Conservation (phyloP, 441 rosid genomes). For the Bocquillonia castaneifolia region DNA sequence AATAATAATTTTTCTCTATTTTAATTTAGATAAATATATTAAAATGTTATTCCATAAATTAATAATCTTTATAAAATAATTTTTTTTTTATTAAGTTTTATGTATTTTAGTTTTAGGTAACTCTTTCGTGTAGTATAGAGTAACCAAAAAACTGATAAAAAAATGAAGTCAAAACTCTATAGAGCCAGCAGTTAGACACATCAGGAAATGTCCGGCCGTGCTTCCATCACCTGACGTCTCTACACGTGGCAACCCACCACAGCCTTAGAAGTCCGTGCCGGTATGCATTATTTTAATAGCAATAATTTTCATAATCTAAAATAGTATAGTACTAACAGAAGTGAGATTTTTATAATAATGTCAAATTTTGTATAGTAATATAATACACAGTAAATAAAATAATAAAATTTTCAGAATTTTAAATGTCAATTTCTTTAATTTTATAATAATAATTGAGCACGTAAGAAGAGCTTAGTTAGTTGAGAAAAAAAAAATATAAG, state of each 20-base stretch:
- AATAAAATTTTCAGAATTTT: not conserved
- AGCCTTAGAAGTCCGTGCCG: conserved; percentile 31
- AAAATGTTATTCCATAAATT: too few species aligned
- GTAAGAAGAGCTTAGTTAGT: conserved; percentile 24
- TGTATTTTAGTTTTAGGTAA: too few species aligned
- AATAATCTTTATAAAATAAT: too few species aligned
- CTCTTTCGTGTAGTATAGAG: too few species aligned
- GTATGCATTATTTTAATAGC: conserved; percentile 17
- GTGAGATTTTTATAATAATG: not conserved
- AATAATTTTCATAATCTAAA: not conserved
- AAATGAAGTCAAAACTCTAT: conserved; percentile 8
- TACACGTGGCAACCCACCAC: conserved; percentile 45
- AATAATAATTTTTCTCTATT: too few species aligned
- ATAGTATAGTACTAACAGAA: too few species aligned
- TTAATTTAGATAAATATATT: too few species aligned
- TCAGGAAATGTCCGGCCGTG: conserved; percentile 37
- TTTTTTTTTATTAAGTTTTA: too few species aligned
- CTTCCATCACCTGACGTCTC: conserved; percentile 25
- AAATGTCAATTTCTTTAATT: conserved; percentile 14
- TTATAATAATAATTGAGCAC: conserved; percentile 9
- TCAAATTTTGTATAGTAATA: conserved; percentile 4
- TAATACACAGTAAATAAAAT: not conserved
- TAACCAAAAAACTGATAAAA: not conserved
- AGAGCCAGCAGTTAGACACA: conserved; percentile 32
- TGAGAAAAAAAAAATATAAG: too few species aligned